A percentile compares a stretch with the other conserved stretches of the same genome.
Conservation (phyloP, 345 rosid genomes). For the Eucalyptus shirleyi region DNA sequence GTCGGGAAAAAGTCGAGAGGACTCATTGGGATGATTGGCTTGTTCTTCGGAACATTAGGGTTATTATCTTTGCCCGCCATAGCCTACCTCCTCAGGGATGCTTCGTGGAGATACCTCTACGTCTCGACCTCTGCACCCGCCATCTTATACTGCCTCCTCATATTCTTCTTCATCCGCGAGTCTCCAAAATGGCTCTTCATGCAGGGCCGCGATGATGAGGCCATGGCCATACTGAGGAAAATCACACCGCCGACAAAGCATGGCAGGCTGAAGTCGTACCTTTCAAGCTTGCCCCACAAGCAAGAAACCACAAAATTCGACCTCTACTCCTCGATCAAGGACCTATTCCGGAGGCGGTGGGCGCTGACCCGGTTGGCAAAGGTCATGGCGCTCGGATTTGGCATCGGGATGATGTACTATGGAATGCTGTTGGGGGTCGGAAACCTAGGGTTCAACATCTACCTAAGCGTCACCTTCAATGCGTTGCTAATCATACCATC, state of each 20-base stretch:
- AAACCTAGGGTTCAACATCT: conserved; percentile 16
- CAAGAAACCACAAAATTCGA: background rate
- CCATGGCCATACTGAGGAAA: conserved; percentile 2
- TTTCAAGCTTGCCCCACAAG: background rate
- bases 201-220: conserved; percentile 24
- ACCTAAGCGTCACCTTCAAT: conserved; percentile 30
- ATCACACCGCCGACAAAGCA: background rate
- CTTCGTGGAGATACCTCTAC: conserved; percentile 43
- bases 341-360: conserved; percentile 5
- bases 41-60: conserved; percentile 35
- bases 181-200: conserved; percentile 53
- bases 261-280: background rate
- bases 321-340: conserved; percentile 1
- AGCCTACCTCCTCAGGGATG: conserved; percentile 15
- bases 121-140: conserved; percentile 24
- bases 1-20: conserved; percentile 38
- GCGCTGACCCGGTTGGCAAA: background rate
- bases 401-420: conserved; percentile 29
- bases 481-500: conserved; percentile 29
- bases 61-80: conserved; percentile 33
- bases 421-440: conserved; percentile 34
- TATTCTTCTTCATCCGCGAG: conserved; percentile 16
- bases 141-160: conserved; percentile 11
- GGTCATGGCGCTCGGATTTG: conserved; percentile 20
- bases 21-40: conserved; percentile 26